Evolutionary conservation across 306 rosid genomes (phyloP), one percentile per base, ranked within the genome.

Genomic region (Malus orientalis): DNA sequence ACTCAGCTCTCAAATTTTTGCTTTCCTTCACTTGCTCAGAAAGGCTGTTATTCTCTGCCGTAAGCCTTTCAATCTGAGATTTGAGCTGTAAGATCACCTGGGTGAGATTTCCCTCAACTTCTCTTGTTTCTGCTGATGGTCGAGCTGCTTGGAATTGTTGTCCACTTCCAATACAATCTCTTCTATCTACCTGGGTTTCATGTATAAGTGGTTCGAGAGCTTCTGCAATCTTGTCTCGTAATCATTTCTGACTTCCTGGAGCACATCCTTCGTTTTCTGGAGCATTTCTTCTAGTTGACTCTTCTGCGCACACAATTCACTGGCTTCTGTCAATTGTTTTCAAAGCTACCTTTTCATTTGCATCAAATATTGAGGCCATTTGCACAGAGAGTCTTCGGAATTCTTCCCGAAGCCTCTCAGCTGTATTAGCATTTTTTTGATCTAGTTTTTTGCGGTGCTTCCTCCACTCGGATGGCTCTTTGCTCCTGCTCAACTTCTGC

Each of bases 401-500:
- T 84, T 96, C 98, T 78, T 92, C 96, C 82, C 92, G 96, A 72
- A 96, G 93, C 81, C 90, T 89, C 86, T 87, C 93, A 40, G 99
- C 99, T 66, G 93, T 83, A 75, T 73, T 81, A 30, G 90, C 98
- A 86, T 23, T 87, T 93, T 81, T 81, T 88, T 42, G 76, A 81
- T 79, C 91, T 89, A 65, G 84, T 88, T 87, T 88, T 91, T 74
- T 89, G 80, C 88, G 89, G 80, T 30, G 89, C 74, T 71, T 89
- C 98, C 91, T 92, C 98, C 2, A 98, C 98, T 81, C 79, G 27
- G 86, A 96, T 89, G 73, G 98, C 96, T 86, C 93, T 88, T 72
- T 91, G 88, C 90, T 91, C 98, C 86, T 91, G 98, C 86, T 92
- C 88, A 78, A 96, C 82, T 81, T 92, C 92, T 70, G 86, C 88